Evolutionary conservation across 305 asterid species (phyloP).

Genomic region (Nicotiana rustica): DNA sequence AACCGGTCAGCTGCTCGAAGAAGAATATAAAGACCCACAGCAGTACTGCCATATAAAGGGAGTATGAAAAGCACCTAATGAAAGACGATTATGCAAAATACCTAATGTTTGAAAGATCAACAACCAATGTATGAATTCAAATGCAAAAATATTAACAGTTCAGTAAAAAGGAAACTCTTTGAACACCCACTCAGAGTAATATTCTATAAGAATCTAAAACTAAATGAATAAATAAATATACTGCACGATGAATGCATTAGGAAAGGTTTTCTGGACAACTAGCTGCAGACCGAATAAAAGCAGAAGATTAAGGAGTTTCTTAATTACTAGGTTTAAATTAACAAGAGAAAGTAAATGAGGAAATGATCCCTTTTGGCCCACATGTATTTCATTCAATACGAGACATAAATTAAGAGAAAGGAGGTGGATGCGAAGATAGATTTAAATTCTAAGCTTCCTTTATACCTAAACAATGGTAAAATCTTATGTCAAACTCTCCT

Average conservation of each 20-base stretch:
- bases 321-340: background rate
- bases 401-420: slow-evolving; percentile 12
- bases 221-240: slow-evolving; percentile 16
- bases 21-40: slow-evolving; percentile 87
- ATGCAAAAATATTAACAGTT: background rate
- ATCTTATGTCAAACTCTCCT: slow-evolving; percentile 14
- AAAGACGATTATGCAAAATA: slow-evolving; percentile 20
- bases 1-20: slow-evolving; percentile 93
- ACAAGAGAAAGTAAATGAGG: background rate
- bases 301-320: background rate
- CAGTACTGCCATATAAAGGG: slow-evolving; percentile 55
- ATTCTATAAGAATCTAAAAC: slow-evolving; percentile 16
- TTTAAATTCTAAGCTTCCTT: background rate
- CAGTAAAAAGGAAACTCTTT: background rate
- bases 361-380: background rate
- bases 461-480: background rate
- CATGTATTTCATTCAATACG: slow-evolving; percentile 13
- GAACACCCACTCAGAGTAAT: background rate
- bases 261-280: slow-evolving; percentile 19
- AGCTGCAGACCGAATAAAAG: background rate
- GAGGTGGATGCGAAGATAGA: background rate
- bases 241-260: background rate
- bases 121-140: background rate
- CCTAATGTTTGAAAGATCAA: slow-evolving; percentile 22
- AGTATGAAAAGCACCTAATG: background rate